Percentiles rank a stretch among this genome's conserved stretches.
Evolutionary conservation across 2,329 filamentous ascomycete species (phyloP).

Genomic region (Botryotinia convoluta): DNA sequence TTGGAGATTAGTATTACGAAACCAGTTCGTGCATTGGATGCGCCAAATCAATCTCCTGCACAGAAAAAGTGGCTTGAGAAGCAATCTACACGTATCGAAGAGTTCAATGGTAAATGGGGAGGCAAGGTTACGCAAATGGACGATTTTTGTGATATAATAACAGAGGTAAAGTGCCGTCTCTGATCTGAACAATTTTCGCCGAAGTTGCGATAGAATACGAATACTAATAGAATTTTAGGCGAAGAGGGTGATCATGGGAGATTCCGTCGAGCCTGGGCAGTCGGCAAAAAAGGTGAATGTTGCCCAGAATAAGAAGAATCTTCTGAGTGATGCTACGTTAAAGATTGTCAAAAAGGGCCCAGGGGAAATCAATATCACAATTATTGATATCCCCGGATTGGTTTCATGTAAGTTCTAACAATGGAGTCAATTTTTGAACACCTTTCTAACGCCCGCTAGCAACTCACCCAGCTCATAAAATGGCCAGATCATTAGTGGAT

Average conservation of each 20-base stretch:
- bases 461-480: slow-evolving; percentile 20
- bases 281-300: neutral
- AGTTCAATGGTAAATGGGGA: neutral
- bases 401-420: slow-evolving; percentile 25
- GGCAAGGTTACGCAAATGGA: rapidly evolving
- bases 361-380: slow-evolving; percentile 26
- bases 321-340: neutral
- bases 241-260: neutral
- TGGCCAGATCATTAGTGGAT: slow-evolving; percentile 27
- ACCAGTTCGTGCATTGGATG: neutral
- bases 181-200: neutral
- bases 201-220: too few relatives aligned
- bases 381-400: slow-evolving; percentile 36
- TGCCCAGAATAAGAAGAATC: neutral
- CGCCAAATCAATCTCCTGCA: neutral
- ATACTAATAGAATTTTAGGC: neutral
- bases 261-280: neutral
- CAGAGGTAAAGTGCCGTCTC: neutral
- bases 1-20: neutral
- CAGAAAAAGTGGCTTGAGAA: neutral
- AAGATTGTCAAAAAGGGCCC: slow-evolving; percentile 24
- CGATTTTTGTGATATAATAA: neutral
- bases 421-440: neutral
- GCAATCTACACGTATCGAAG: neutral
- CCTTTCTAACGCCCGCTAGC: neutral